phyloP scores from a whole-genome alignment of 1,139 yeast genomes.

The Yamadazyma triangularis region DNA sequence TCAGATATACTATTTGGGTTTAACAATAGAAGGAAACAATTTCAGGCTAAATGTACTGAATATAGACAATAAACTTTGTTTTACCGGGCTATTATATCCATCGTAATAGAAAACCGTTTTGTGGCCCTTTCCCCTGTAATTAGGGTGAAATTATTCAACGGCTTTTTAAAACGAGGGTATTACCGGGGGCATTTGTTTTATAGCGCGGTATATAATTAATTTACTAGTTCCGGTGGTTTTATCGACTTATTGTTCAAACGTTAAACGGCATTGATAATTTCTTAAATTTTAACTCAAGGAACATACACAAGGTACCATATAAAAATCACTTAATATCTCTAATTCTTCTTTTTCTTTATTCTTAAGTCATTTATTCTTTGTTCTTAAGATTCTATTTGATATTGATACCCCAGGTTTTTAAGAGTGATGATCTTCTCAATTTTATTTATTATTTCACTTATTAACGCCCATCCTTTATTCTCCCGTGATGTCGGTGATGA shows the following conservation, averaged over 20 bases:
- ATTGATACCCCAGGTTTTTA: too few relatives aligned
- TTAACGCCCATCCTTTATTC: background rate
- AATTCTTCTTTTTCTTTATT: too few relatives aligned
- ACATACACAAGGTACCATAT: too few relatives aligned
- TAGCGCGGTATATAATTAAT: too few relatives aligned
- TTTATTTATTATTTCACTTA: background rate
- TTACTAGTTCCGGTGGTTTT: background rate
- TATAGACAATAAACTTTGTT: slow-evolving; percentile 3
- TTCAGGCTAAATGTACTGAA: background rate
- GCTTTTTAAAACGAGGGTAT: slow-evolving; percentile 1
- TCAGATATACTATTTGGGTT: background rate
- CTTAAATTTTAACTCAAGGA: too few relatives aligned
- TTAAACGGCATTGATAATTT: background rate
- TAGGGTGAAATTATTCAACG: too few relatives aligned
- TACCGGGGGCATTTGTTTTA: background rate
- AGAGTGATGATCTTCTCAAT: too few relatives aligned
- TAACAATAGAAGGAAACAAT: background rate
- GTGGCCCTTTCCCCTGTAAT: too few relatives aligned
- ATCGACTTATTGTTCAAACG: background rate
- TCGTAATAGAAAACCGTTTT: too few relatives aligned
- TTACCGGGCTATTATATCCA: background rate
- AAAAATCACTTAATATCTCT: too few relatives aligned
- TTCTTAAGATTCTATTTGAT: too few relatives aligned
- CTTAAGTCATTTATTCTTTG: too few relatives aligned
- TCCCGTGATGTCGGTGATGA: background rate